These are phyloP conservation scores for Auricularia auricula-judae DNA, from an alignment of 768 basidiomycete genomes.

Conservation along the genomic window DNA sequence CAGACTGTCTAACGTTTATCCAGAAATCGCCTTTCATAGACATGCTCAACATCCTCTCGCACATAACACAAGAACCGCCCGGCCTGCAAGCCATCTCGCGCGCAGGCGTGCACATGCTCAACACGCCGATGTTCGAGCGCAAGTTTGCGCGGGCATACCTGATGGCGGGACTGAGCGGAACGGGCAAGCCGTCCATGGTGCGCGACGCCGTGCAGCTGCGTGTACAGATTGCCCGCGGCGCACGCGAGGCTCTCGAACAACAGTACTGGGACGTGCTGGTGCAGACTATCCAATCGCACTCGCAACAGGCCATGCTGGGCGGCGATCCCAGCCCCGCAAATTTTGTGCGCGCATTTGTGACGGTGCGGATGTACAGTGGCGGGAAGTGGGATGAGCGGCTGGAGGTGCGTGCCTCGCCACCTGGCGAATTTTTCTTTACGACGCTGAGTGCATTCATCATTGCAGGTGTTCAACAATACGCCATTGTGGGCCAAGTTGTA, in stretches of 20 bases:
- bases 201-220: conserved; percentile 57
- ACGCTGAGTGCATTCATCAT: neutral
- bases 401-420: conserved; percentile 43
- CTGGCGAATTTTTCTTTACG: neutral
- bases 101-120: conserved; percentile 71
- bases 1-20: neutral
- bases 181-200: conserved; percentile 22
- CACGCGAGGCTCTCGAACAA: conserved; percentile 73
- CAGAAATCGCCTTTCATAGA: conserved; percentile 1
- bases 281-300: conserved; percentile 67
- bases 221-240: conserved; percentile 66
- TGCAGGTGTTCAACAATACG: conserved; percentile 69
- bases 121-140: conserved; percentile 68
- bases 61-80: conserved; percentile 69
- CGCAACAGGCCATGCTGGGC: conserved; percentile 76
- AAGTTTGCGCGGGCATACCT: conserved; percentile 76
- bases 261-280: conserved; percentile 80
- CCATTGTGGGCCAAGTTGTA: conserved; percentile 93
- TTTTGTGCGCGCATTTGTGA: conserved; percentile 79
- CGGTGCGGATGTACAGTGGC: conserved; percentile 68
- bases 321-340: conserved; percentile 86
- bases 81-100: conserved; percentile 67
- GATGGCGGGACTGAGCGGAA: conserved; percentile 34
- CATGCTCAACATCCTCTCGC: conserved; percentile 54
- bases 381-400: conserved; percentile 80